A percentile compares a stretch with the other conserved stretches of the same genome.
Evolutionary conservation across 768 basidiomycete species (phyloP).

Genomic region (Leccinum sublutescens): DNA sequence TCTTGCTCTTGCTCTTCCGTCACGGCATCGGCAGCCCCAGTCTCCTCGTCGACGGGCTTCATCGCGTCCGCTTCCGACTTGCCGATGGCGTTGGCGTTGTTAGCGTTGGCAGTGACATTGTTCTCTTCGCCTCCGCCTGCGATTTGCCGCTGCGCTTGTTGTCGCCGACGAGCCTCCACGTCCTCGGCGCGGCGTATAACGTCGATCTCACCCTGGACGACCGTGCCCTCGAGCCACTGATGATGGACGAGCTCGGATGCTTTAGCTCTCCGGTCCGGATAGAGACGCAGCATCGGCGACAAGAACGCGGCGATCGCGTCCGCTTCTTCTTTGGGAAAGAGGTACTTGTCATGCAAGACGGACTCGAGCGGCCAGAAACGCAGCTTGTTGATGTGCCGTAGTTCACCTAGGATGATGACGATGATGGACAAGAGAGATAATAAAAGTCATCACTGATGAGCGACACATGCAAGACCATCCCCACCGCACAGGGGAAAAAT

Average conservation of each 20-base stretch:
- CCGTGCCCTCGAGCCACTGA: slow-evolving; percentile 79
- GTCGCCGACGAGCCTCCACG: slow-evolving; percentile 38
- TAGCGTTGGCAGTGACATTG: neutral
- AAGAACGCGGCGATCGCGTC: slow-evolving; percentile 80
- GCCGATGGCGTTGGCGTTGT: slow-evolving; percentile 2
- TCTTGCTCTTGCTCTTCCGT: slow-evolving; percentile 7
- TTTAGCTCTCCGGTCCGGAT: slow-evolving; percentile 85
- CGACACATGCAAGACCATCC: neutral
- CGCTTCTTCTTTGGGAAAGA: slow-evolving; percentile 82
- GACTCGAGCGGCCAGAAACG: slow-evolving; percentile 85
- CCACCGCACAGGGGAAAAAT: neutral
- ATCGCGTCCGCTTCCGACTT: slow-evolving; percentile 52
- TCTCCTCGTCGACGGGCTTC: slow-evolving; percentile 69
- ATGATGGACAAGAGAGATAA: neutral
- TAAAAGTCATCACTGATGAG: slow-evolving; percentile 7
- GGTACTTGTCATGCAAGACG: slow-evolving; percentile 92
- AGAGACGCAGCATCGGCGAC: slow-evolving; percentile 84
- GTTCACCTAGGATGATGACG: slow-evolving; percentile 52
- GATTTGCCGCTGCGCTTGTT: slow-evolving; percentile 12
- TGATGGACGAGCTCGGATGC: slow-evolving; percentile 86
- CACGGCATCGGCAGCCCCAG: slow-evolving; percentile 6
- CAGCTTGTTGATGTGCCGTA: slow-evolving; percentile 91
- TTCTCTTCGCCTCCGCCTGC: slow-evolving; percentile 4
- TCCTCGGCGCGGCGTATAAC: slow-evolving; percentile 65
- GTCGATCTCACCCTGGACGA: slow-evolving; percentile 90